Evolutionary conservation across 352 stramenopile species (phyloP), one percentile per base, ranked within the genome.

Genomic region (Phytophthora pisi): DNA sequence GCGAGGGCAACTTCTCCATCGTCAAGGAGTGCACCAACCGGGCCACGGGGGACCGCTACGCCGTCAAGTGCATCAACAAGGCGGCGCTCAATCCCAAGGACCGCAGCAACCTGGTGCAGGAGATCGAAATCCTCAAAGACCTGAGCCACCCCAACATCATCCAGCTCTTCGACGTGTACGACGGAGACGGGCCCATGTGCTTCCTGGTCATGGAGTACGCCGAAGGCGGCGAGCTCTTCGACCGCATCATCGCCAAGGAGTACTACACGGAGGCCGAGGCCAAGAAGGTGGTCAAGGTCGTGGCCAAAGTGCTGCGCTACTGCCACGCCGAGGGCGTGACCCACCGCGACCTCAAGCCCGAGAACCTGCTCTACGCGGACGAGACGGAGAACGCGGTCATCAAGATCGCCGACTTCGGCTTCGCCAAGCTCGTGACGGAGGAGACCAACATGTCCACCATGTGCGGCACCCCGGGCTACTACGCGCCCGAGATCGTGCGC

Each of bases 341-440:
- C 11, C 96, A 99, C 47, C 89, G 95, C n/a, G 97, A 99, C 72
- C 84, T 99, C 56, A 99, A 99, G 72, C 96, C 97, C 11, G 95
- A 99, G 80, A 99, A 99, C 75, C 74, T 99, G 38, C 76, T 99
- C 26, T 93, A 99, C 54, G 70, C 84, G 6, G 78, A 90, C 70
- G 78, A 86, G 24, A 88, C 78, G 16, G 84, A 97, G 40, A 84
- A 94, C 63, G 86, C 96, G 6, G 68, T 88, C 56, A 96, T 99
- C 67, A 99, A 99, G 76, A 93, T 98, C 56, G 92, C 91, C 7
- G 93, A 98, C 68, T 98, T 98, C 75, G 88, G 86, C 9, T 93
- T 96, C 50, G 86, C 85, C 47, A 96, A 96, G 66, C 72, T 93
- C 28, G 83, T 89, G n/a, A 91, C 81, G 3, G 70, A 84, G 16